These are phyloP conservation scores for Ananas comosus DNA, from an alignment of 176 grass and related monocot genomes.

Conservation along the genomic window DNA sequence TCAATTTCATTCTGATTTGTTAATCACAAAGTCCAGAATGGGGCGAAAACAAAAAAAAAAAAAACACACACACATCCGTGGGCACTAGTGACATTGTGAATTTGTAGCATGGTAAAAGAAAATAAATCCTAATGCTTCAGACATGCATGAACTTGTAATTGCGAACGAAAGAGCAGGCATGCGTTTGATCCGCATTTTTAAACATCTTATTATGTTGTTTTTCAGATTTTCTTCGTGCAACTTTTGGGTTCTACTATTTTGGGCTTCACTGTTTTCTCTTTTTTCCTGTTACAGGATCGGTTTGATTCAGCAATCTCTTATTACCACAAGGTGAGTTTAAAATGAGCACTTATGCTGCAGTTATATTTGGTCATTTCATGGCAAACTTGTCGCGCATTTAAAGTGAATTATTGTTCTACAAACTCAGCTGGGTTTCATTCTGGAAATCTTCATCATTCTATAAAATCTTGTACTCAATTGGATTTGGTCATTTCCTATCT, in stretches of 20 bases:
- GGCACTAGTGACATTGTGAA: no score
- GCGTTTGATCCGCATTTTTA: background rate
- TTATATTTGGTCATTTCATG: background rate
- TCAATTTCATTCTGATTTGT: no score
- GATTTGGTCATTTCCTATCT: background rate
- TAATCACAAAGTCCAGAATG: no score
- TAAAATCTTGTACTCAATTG: background rate
- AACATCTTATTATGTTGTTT: slow-evolving; percentile 12
- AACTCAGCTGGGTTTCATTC: no score
- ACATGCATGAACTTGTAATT: background rate
- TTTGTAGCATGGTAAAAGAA: no score
- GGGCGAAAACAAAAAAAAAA: no score
- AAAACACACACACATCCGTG: no score
- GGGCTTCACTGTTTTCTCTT: slow-evolving; percentile 8
- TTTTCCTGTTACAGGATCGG: slow-evolving; percentile 55
- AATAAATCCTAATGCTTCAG: no score
- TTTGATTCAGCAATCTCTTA: slow-evolving; percentile 78
- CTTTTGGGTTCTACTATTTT: background rate
- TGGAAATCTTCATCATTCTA: no score
- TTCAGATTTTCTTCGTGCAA: slow-evolving; percentile 1
- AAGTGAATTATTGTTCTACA: no score
- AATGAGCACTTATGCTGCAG: background rate
- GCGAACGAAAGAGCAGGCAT: background rate
- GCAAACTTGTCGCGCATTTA: background rate
- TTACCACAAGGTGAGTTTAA: slow-evolving; percentile 73